Conservation (phyloP, 2,329 filamentous ascomycete species). For the Paecilomyces niveus region DNA sequence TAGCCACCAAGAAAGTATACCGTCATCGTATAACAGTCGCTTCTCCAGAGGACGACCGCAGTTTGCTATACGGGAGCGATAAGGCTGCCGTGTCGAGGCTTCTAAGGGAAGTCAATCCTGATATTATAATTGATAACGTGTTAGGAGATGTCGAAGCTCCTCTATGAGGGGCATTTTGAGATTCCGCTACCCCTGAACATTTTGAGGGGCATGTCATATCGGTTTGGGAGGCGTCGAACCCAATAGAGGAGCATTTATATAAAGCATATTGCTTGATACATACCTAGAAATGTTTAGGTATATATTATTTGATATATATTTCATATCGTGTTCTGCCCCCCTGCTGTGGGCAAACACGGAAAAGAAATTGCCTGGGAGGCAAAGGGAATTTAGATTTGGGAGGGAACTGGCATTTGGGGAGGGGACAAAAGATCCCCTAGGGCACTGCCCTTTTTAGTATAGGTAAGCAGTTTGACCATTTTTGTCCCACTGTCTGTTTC, state of each 20-base stretch:
- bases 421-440: too few relatives aligned
- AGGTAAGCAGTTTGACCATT: too few relatives aligned
- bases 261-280: background rate
- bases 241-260: background rate
- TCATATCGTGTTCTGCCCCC: background rate
- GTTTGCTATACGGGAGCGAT: conserved; percentile 88
- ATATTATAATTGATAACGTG: conserved; percentile 53
- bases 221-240: background rate
- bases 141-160: conserved; percentile 51
- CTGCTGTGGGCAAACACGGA: too few relatives aligned
- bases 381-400: too few relatives aligned
- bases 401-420: too few relatives aligned
- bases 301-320: background rate
- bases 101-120: conserved; percentile 52
- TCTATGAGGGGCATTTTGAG: conserved; percentile 27
- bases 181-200: background rate
- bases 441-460: too few relatives aligned
- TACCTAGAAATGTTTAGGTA: background rate
- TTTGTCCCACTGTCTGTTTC: too few relatives aligned
- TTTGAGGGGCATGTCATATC: background rate
- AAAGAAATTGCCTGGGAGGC: too few relatives aligned
- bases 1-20: conserved; percentile 83
- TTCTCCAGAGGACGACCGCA: conserved; percentile 65
- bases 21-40: conserved; percentile 73
- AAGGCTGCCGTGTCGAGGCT: conserved; percentile 59